Percentiles rank a stretch among this genome's conserved stretches.
Evolutionary conservation across 2,329 filamentous ascomycete species (phyloP).

Genomic region (Pyrenophora tritici-repentis): DNA sequence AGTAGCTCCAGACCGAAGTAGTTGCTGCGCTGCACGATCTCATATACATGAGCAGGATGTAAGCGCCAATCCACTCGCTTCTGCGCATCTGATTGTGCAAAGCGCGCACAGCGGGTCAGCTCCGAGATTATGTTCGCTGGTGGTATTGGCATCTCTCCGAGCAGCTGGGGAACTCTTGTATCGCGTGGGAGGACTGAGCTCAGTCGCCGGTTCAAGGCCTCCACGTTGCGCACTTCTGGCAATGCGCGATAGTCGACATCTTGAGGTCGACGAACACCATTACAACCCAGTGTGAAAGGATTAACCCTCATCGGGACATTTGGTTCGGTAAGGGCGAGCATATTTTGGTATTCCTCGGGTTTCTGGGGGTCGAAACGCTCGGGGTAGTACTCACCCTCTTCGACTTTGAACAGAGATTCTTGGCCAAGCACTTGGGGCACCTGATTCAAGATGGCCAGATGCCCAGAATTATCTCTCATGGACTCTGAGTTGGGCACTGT

Average conservation of each 20-base stretch:
- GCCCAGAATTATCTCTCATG: no score
- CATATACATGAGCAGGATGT: slow-evolving; percentile 3
- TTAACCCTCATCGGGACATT: no score
- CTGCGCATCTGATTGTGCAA: slow-evolving; percentile 5
- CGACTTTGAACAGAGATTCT: no score
- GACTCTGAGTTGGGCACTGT: no score
- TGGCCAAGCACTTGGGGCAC: no score
- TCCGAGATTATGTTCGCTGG: not conserved
- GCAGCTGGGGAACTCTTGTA: not conserved
- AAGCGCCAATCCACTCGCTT: slow-evolving; percentile 2
- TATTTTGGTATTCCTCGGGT: no score
- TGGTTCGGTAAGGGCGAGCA: no score
- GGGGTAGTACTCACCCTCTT: no score
- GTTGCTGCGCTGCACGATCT: slow-evolving; percentile 10
- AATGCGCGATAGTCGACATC: not conserved
- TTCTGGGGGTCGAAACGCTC: no score
- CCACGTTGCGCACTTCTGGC: not conserved
- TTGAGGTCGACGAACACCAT: no score
- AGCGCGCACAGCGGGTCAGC: slow-evolving; percentile 11
- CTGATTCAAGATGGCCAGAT: no score
- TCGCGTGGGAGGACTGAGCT: not conserved
- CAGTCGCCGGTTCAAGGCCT: not conserved
- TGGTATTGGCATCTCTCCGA: not conserved
- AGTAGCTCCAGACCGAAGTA: not conserved
- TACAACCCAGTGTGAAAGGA: no score